These are phyloP conservation scores for Tuber borchii DNA, from an alignment of 495 filamentous ascomycete species.

Conservation along the genomic window DNA sequence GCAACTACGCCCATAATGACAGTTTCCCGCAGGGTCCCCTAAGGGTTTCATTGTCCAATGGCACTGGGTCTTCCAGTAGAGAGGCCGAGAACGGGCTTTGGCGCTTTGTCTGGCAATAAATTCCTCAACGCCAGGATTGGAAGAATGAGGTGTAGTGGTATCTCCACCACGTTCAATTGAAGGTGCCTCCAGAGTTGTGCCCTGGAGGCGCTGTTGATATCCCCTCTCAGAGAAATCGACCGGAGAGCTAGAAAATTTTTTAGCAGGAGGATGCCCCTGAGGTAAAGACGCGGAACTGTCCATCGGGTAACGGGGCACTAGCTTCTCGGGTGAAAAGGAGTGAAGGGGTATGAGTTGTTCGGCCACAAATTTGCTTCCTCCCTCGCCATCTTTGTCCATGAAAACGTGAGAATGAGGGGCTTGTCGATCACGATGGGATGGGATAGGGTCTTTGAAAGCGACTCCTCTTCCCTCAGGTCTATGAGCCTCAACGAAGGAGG, in stretches of 20 bases:
- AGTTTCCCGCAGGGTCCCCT: neutral
- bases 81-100: neutral
- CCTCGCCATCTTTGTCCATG: neutral
- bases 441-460: neutral
- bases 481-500: neutral
- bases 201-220: neutral
- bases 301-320: neutral
- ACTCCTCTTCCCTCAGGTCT: neutral
- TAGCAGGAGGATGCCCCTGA: neutral
- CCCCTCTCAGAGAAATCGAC: neutral
- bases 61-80: neutral
- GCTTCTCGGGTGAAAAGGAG: neutral
- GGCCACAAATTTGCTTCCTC: neutral
- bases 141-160: neutral
- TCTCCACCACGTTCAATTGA: neutral
- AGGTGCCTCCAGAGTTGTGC: neutral
- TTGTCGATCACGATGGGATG: neutral
- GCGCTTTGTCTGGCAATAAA: neutral
- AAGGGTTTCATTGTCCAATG: neutral
- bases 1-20: neutral
- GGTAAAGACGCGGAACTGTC: neutral
- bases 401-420: too few species aligned
- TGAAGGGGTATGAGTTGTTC: neutral
- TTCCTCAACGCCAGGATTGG: neutral
- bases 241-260: rapidly evolving